Conservation (phyloP, 768 basidiomycete genomes). For the Suillus variegatus region DNA sequence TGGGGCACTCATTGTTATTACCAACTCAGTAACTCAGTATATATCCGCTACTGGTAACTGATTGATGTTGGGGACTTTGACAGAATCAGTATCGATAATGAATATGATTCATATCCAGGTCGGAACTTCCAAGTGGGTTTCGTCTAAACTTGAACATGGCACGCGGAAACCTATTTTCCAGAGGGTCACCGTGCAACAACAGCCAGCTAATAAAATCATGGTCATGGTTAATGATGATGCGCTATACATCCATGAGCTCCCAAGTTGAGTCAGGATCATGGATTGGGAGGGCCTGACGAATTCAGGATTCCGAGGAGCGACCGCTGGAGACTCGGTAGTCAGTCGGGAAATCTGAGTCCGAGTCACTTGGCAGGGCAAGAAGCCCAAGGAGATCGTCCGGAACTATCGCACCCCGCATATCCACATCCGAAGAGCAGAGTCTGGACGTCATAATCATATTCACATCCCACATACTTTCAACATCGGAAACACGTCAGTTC, state of each 20-base stretch:
- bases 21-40: background rate
- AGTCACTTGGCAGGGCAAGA: background rate
- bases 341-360: background rate
- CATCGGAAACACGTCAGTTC: background rate
- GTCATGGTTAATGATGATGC: too few relatives aligned
- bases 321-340: background rate
- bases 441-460: background rate
- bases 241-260: too few relatives aligned
- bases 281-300: background rate
- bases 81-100: background rate
- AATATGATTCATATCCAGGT: background rate
- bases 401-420: background rate
- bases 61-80: background rate
- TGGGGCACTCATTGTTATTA: background rate
- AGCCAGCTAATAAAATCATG: background rate
- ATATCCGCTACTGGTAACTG: background rate
- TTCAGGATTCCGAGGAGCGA: background rate
- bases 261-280: too few relatives aligned
- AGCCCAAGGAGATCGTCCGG: background rate
- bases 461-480: background rate
- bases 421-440: background rate
- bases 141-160: background rate
- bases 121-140: background rate
- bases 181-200: background rate
- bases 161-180: background rate